Percentiles rank a stretch among this genome's conserved stretches.
phyloP scores from a whole-genome alignment of 140 eudicot species.

The Senecio squalidus region DNA sequence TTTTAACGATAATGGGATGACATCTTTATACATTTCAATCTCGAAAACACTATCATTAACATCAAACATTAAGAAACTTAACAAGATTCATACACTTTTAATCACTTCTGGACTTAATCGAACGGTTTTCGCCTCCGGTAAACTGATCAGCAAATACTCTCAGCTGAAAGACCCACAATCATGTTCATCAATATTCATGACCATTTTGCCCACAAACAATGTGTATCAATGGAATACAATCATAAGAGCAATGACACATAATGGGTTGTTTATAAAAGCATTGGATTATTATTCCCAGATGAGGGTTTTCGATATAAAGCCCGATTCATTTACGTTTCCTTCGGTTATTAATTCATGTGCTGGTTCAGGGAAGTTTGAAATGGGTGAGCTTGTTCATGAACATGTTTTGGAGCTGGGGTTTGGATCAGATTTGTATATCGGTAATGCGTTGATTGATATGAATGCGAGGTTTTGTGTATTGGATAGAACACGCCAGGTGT shows the following conservation, averaged over 20 bases:
- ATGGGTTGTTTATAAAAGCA: slow-evolving; percentile 47
- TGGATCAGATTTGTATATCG: slow-evolving; percentile 52
- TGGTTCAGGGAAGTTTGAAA: slow-evolving; percentile 27
- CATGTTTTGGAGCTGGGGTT: slow-evolving; percentile 50
- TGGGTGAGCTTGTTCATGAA: slow-evolving; percentile 37
- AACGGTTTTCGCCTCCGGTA: slow-evolving; percentile 47
- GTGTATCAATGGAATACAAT: slow-evolving; percentile 58
- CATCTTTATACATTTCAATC: slow-evolving; percentile 25
- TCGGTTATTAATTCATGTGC: slow-evolving; percentile 71
- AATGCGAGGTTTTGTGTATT: slow-evolving; percentile 33
- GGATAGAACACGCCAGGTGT: slow-evolving; percentile 41
- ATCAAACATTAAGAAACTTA: slow-evolving; percentile 28
- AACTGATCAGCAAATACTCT: slow-evolving; percentile 54
- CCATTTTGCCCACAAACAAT: slow-evolving; percentile 25
- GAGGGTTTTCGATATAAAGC: slow-evolving; percentile 36
- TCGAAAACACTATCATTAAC: slow-evolving; percentile 41
- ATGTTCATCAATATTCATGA: slow-evolving; percentile 28
- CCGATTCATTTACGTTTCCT: slow-evolving; percentile 64
- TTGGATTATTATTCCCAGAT: slow-evolving; percentile 40
- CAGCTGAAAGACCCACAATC: slow-evolving; percentile 45
- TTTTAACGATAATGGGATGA: no score
- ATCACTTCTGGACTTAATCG: slow-evolving; percentile 40
- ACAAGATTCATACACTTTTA: slow-evolving; percentile 46
- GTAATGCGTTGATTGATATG: slow-evolving; percentile 68
- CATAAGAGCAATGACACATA: slow-evolving; percentile 67